Conservation (phyloP, 2,329 filamentous ascomycete genomes). For the Hypoxylon sp. region DNA sequence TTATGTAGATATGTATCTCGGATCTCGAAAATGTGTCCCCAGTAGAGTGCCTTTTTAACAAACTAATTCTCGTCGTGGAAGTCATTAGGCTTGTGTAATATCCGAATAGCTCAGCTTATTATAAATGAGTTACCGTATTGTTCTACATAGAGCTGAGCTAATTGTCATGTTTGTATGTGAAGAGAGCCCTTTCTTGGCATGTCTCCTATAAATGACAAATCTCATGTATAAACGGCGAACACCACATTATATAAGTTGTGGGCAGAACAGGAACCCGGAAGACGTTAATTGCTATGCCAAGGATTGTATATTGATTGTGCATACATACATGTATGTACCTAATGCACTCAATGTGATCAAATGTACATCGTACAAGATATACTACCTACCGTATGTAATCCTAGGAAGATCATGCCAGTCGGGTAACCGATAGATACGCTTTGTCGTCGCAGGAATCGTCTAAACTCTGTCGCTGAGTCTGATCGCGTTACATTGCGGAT, state of each 20-base stretch:
- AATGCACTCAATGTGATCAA: background rate
- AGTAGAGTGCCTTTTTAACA: background rate
- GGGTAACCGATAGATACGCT: slow-evolving; percentile 11
- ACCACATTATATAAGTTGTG: slow-evolving; percentile 3
- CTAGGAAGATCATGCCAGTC: background rate
- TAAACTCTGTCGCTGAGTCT: slow-evolving; percentile 29
- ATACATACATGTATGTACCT: background rate
- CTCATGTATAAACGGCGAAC: slow-evolving; percentile 6
- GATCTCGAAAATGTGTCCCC: background rate
- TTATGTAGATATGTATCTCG: background rate
- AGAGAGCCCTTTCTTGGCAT: slow-evolving; percentile 4
- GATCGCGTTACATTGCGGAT: slow-evolving; percentile 41
- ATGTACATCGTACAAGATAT: slow-evolving; percentile 1
- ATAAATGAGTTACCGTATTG: background rate
- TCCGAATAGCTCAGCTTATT: background rate
- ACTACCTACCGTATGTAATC: background rate
- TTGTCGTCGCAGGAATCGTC: background rate
- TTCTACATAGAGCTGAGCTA: background rate
- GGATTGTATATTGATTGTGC: background rate
- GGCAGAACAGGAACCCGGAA: background rate
- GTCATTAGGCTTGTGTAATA: slow-evolving; percentile 5
- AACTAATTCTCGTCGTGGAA: slow-evolving; percentile 5
- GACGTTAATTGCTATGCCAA: background rate
- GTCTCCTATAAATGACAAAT: slow-evolving; percentile 17
- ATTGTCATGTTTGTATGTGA: background rate